phyloP scores from a whole-genome alignment of 2,329 filamentous ascomycete genomes.

The Penicillium sumatraense region DNA sequence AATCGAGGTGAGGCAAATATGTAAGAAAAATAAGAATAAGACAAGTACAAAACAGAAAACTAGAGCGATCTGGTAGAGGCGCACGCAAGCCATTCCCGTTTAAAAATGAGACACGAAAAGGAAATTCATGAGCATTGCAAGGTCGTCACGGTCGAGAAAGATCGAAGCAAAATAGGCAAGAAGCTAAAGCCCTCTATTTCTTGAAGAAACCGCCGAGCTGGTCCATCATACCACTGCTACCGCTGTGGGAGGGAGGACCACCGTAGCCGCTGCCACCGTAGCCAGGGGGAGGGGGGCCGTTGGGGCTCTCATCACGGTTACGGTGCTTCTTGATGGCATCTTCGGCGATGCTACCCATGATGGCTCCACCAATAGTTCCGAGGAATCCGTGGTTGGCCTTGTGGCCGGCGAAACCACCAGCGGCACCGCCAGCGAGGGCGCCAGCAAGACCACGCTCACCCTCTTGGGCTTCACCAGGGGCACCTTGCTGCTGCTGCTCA shows the following conservation, averaged over 20 bases:
- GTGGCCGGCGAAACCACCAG: slow-evolving; percentile 53
- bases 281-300: slow-evolving; percentile 15
- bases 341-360: slow-evolving; percentile 51
- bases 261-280: slow-evolving; percentile 30
- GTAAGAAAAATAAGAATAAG: slow-evolving; percentile 1
- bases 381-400: slow-evolving; percentile 54
- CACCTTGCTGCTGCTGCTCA: slow-evolving; percentile 32
- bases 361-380: slow-evolving; percentile 53
- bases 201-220: slow-evolving; percentile 44
- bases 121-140: slow-evolving; percentile 27
- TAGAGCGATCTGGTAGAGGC: slow-evolving; percentile 19
- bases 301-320: slow-evolving; percentile 38
- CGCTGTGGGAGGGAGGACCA: slow-evolving; percentile 24
- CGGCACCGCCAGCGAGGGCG: slow-evolving; percentile 51
- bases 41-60: slow-evolving; percentile 1
- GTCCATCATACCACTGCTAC: slow-evolving; percentile 34
- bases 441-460: slow-evolving; percentile 53
- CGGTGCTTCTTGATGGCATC: slow-evolving; percentile 50
- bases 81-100: slow-evolving; percentile 21
- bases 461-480: slow-evolving; percentile 45
- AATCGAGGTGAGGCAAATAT: slow-evolving; percentile 7
- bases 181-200: slow-evolving; percentile 33
- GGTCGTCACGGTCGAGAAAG: slow-evolving; percentile 17
- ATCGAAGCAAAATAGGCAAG: slow-evolving; percentile 4
- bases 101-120: slow-evolving; percentile 17